Conservation (phyloP, 1,284 basidiomycete species). For the Sporisorium graminicola region DNA sequence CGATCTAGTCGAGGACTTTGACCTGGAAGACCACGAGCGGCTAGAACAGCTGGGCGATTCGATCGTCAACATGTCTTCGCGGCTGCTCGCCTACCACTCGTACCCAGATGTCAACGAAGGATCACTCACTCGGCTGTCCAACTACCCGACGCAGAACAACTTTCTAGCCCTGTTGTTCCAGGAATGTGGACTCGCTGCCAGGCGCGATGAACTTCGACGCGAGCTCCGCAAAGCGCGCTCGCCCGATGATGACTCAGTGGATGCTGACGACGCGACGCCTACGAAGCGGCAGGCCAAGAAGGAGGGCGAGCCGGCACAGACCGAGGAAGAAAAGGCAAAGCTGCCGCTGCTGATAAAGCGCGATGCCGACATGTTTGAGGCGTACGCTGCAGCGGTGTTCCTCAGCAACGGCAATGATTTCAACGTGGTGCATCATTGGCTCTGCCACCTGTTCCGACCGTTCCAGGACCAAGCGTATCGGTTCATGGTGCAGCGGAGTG, state of each 20-base stretch:
- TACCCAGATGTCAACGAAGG: conserved; percentile 54
- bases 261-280: not conserved
- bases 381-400: conserved; percentile 49
- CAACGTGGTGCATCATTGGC: conserved; percentile 47
- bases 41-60: conserved; percentile 52
- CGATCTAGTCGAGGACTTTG: conserved; percentile 47
- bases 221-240: conserved; percentile 20
- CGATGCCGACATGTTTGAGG: conserved; percentile 55
- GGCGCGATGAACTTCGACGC: conserved; percentile 22
- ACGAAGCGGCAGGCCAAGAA: not conserved
- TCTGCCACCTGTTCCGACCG: conserved; percentile 39
- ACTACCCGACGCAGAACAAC: conserved; percentile 56
- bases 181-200: conserved; percentile 32
- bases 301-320: not conserved
- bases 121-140: conserved; percentile 35
- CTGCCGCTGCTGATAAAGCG: conserved; percentile 42
- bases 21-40: conserved; percentile 50
- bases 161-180: conserved; percentile 43
- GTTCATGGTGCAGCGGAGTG: conserved; percentile 49
- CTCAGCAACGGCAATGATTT: conserved; percentile 41
- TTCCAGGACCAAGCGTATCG: conserved; percentile 54
- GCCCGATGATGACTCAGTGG: not conserved
- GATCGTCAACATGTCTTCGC: conserved; percentile 54
- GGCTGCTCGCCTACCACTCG: conserved; percentile 40
- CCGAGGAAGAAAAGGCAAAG: conserved; percentile 23